These are phyloP conservation scores for Otatea glauca DNA, from an alignment of 176 grass and related monocot genomes.

Conservation along the genomic window DNA sequence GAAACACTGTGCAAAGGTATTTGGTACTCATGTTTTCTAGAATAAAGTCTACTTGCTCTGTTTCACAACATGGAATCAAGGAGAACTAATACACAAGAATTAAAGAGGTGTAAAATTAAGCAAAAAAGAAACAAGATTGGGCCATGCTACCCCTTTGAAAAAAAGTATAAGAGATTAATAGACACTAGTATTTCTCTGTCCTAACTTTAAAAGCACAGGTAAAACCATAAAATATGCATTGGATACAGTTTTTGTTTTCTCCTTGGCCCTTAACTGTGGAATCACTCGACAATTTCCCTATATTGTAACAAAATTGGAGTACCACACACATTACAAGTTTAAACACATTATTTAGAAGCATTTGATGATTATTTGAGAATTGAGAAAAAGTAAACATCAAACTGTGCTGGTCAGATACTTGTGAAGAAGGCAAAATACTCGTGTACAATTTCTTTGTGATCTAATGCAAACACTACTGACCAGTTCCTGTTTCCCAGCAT, in stretches of 20 bases:
- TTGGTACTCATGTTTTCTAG: slow-evolving; percentile 24
- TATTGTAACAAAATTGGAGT: slow-evolving; percentile 2
- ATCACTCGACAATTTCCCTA: neutral
- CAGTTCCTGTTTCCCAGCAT: neutral
- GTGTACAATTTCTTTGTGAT: slow-evolving; percentile 27
- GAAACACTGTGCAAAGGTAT: slow-evolving; percentile 13
- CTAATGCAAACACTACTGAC: slow-evolving; percentile 15
- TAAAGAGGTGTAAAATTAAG: slow-evolving; percentile 3
- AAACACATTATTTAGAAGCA: neutral
- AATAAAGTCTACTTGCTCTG: slow-evolving; percentile 9
- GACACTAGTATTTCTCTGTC: slow-evolving; percentile 5
- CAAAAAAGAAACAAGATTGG: neutral
- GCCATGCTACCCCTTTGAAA: slow-evolving; percentile 5
- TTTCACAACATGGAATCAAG: neutral
- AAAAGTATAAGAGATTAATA: neutral
- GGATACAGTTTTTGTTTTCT: slow-evolving; percentile 14
- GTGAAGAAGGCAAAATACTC: neutral
- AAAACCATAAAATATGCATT: slow-evolving; percentile 1
- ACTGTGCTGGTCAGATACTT: slow-evolving; percentile 23
- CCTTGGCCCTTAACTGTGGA: neutral
- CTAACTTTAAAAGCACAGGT: slow-evolving; percentile 21
- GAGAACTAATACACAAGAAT: slow-evolving; percentile 9
- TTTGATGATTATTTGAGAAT: slow-evolving; percentile 6
- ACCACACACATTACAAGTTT: slow-evolving; percentile 2
- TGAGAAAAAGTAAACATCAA: slow-evolving; percentile 26